These are phyloP conservation scores for Gossypioides kirkii DNA, from an alignment of 345 rosid species.

Conservation along the genomic window DNA sequence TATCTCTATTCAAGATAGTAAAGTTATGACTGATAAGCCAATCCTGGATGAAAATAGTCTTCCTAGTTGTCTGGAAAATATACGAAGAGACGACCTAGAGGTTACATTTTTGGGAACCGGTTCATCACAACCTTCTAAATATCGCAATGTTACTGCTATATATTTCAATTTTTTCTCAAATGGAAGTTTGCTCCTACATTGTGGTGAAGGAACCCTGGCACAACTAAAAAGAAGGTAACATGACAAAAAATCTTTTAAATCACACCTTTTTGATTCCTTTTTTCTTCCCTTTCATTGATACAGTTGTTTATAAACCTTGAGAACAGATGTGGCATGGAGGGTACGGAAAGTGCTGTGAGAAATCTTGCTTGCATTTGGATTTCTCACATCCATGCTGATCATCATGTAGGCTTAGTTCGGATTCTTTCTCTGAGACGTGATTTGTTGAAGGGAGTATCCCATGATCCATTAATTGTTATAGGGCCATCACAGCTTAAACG, in stretches of 20 bases:
- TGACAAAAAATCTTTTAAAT: not conserved
- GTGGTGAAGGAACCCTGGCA: slow-evolving; percentile 95
- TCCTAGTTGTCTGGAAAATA: slow-evolving; percentile 69
- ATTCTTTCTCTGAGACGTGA: slow-evolving; percentile 71
- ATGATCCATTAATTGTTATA: slow-evolving; percentile 73
- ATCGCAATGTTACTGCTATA: slow-evolving; percentile 77
- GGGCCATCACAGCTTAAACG: slow-evolving; percentile 74
- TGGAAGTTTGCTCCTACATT: slow-evolving; percentile 79
- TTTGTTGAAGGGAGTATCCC: slow-evolving; percentile 56
- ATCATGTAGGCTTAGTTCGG: slow-evolving; percentile 81
- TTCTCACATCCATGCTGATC: slow-evolving; percentile 97
- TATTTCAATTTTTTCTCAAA: slow-evolving; percentile 66
- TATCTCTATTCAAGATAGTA: slow-evolving; percentile 19
- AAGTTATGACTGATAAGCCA: slow-evolving; percentile 57
- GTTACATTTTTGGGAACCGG: slow-evolving; percentile 90
- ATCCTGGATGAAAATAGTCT: slow-evolving; percentile 51
- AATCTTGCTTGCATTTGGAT: slow-evolving; percentile 77
- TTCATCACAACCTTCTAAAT: slow-evolving; percentile 94
- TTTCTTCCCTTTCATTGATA: not conserved
- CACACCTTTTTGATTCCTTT: not conserved
- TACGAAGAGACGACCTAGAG: slow-evolving; percentile 80
- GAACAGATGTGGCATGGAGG: slow-evolving; percentile 65
- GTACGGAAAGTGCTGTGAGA: slow-evolving; percentile 61
- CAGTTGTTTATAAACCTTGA: not conserved
- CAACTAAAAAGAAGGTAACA: slow-evolving; percentile 85